These are phyloP conservation scores for Mycena floridula DNA, from an alignment of 768 basidiomycete genomes.

Conservation along the genomic window DNA sequence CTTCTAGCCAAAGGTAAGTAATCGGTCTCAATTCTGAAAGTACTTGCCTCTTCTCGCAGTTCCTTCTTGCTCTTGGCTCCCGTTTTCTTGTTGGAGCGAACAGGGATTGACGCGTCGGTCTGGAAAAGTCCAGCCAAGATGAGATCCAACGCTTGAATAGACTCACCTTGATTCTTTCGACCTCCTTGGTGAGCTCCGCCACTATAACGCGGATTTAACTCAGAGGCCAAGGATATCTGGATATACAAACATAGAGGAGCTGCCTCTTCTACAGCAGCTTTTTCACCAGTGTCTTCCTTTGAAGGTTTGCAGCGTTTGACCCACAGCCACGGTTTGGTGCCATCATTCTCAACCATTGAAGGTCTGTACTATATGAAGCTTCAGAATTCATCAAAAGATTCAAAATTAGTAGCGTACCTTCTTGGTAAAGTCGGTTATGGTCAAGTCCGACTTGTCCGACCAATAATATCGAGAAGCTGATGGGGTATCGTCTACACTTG, in stretches of 20 bases:
- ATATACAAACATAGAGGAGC: slow-evolving; percentile 33
- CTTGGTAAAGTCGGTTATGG: too few species aligned
- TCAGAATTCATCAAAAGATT: slow-evolving; percentile 1
- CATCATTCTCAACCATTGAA: slow-evolving; percentile 75
- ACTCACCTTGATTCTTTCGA: slow-evolving; percentile 56
- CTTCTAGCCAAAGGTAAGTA: too few species aligned
- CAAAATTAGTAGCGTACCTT: not conserved
- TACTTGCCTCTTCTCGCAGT: slow-evolving; percentile 59
- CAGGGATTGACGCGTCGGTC: slow-evolving; percentile 62
- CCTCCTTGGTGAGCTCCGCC: slow-evolving; percentile 45
- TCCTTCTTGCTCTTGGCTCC: slow-evolving; percentile 73
- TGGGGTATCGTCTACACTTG: slow-evolving; percentile 1
- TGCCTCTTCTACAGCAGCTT: slow-evolving; percentile 42
- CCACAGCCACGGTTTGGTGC: slow-evolving; percentile 80
- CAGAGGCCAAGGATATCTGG: not conserved
- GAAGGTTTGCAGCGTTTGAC: slow-evolving; percentile 25
- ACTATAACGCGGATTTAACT: slow-evolving; percentile 31
- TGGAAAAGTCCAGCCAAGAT: slow-evolving; percentile 15
- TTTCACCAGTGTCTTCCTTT: slow-evolving; percentile 14
- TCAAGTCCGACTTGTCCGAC: slow-evolving; percentile 31
- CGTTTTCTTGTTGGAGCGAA: slow-evolving; percentile 65
- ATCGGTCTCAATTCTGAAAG: too few species aligned
- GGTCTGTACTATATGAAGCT: slow-evolving; percentile 51
- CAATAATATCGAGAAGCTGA: slow-evolving; percentile 38
- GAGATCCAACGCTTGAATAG: not conserved